Percentiles rank a stretch among this genome's conserved stretches.
Conservation (phyloP, 345 rosid genomes). For the Aquilaria malaccensis region DNA sequence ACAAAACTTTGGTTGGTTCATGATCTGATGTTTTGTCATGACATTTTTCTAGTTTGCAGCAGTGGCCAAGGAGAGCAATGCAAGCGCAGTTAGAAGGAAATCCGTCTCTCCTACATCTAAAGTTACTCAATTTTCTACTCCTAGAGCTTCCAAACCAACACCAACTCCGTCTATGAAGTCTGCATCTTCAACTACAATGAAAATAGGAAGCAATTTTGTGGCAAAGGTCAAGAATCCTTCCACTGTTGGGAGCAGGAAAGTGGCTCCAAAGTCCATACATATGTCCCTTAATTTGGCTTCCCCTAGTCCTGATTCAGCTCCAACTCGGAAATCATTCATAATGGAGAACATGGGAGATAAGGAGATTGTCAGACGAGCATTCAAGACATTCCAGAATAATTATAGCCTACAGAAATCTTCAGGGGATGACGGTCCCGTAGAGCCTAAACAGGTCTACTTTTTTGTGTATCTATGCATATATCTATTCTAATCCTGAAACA, state of each 20-base stretch:
- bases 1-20: not conserved
- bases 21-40: constrained; percentile 5
- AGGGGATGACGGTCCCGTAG: constrained; percentile 30
- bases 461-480: not conserved
- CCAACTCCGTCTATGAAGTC: constrained; percentile 26
- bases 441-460: constrained; percentile 44
- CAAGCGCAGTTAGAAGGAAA: constrained; percentile 22
- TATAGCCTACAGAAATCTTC: constrained; percentile 37
- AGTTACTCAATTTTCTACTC: constrained; percentile 38
- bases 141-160: constrained; percentile 47
- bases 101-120: constrained; percentile 26
- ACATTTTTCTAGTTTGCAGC: constrained; percentile 31
- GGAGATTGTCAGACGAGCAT: constrained; percentile 83
- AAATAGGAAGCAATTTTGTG: constrained; percentile 24
- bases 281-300: constrained; percentile 53
- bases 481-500: not conserved
- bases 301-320: constrained; percentile 29
- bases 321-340: constrained; percentile 54
- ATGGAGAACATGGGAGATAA: constrained; percentile 98
- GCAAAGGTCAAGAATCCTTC: constrained; percentile 29
- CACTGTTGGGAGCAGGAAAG: constrained; percentile 39
- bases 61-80: constrained; percentile 20
- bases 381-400: constrained; percentile 69
- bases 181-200: constrained; percentile 28
- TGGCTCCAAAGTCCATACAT: constrained; percentile 68